Evolutionary conservation across 2,329 filamentous ascomycete genomes (phyloP).

Genomic region (Lachnellula suecica): DNA sequence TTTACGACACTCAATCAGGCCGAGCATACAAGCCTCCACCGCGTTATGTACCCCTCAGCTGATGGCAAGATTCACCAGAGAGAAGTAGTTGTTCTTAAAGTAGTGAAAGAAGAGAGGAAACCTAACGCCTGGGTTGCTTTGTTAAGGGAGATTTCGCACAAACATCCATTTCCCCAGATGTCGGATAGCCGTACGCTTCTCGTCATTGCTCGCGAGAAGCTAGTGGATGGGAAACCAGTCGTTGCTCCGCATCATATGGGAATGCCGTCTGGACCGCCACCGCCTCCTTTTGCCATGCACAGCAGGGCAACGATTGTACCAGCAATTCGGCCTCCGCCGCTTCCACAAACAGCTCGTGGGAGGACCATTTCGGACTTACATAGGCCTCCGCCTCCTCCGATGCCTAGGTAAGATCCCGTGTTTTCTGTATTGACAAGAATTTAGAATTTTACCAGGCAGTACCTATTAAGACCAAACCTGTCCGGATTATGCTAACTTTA

Average conservation of each 20-base stretch:
- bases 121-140: slow-evolving; percentile 20
- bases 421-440: no score
- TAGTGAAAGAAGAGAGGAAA: slow-evolving; percentile 20
- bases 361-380: neutral
- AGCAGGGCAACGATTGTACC: neutral
- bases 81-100: slow-evolving; percentile 26
- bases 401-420: neutral
- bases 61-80: slow-evolving; percentile 10
- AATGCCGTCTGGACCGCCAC: neutral
- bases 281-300: neutral
- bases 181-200: slow-evolving; percentile 17
- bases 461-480: no score
- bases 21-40: slow-evolving; percentile 16
- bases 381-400: neutral
- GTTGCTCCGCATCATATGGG: neutral
- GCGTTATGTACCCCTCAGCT: slow-evolving; percentile 8
- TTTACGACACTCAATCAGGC: slow-evolving; percentile 15
- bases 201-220: slow-evolving; percentile 26
- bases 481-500: no score
- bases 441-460: no score
- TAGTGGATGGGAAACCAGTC: slow-evolving; percentile 18
- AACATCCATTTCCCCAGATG: neutral
- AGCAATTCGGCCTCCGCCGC: slow-evolving; percentile 1
- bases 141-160: slow-evolving; percentile 10
- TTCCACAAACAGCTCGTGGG: neutral